Evolutionary conservation across 176 grass and related monocot species (phyloP).

Genomic region (Carex kokanica): DNA sequence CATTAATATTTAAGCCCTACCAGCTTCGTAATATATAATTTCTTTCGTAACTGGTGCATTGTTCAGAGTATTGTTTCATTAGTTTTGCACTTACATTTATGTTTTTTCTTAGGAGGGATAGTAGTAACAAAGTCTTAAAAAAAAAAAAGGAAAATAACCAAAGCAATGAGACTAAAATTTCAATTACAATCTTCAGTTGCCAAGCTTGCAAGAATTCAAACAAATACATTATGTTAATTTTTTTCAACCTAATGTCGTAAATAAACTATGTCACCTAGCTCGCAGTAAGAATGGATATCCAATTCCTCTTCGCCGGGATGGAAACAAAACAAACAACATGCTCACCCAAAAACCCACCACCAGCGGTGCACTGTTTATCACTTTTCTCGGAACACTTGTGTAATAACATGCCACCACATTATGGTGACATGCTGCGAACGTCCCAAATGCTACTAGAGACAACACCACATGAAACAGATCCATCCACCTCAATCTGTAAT

Average conservation of each 20-base stretch:
- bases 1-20: background rate
- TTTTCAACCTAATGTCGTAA: constrained; percentile 32
- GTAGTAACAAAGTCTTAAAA: no score
- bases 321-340: constrained; percentile 75
- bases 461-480: constrained; percentile 66
- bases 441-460: constrained; percentile 64
- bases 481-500: constrained; percentile 58
- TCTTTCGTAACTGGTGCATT: no score
- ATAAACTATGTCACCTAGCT: constrained; percentile 59
- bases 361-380: constrained; percentile 63
- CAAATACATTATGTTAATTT: background rate
- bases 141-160: no score
- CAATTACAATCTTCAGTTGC: background rate
- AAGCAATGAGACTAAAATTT: no score
- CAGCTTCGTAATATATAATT: no score
- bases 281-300: constrained; percentile 76
- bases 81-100: no score
- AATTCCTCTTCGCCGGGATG: constrained; percentile 71
- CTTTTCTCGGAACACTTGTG: constrained; percentile 53
- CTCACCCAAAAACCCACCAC: constrained; percentile 78
- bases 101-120: no score
- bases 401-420: constrained; percentile 78
- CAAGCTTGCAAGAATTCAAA: background rate
- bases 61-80: no score
- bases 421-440: constrained; percentile 66